Evolutionary conservation across 2,329 filamentous ascomycete species (phyloP), one percentile per base, ranked within the genome.

Genomic region (Cladosporium sp.): DNA sequence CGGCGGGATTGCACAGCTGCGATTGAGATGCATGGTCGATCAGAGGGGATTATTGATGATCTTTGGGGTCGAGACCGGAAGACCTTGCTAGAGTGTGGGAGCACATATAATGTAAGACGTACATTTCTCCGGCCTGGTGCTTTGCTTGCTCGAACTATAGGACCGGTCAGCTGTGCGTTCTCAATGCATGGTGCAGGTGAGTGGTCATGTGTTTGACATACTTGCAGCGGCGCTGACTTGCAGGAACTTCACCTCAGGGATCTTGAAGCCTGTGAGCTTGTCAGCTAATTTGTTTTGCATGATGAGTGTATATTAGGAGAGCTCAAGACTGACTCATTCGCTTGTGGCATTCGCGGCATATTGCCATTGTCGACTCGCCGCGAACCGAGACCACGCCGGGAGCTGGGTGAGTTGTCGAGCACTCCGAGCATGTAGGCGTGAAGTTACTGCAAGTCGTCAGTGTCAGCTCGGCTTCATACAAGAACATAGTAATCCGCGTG

Each of bases 231-330:
- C 67, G 72, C 88, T 87, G 71, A 93, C 87, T 69, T 88, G 83
- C 34, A 94, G 83, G 77, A 96, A 93, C 74, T 90, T 91, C 68
- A 93, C 85, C 67, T 92, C 88, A 26, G 90, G 89, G 56, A 95
- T 86, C 75, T 88, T 89, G 78, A 95, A 91, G 18, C 86, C 82
- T 83, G 60, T 57, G 28, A 34, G 25, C 6, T 32, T 36, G 43
- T 63, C 43, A 63, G 60, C 36, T 28, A 39, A 26, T 34, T 14
- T 26, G 6, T 21, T 32, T 34, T 11, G 30, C 6, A 28, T 39
- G 56, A 58, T 30, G 13, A 36, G 53, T 21, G 57, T 54, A 61
- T 57, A 21, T 25, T 28, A 23, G n/a, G 10, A 25, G 16, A 13
- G 26, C 51, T n/a, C 30, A 30, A 18, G 6, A 71, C 79, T 13